Base-by-base conservation (phyloP, 345 rosid species). In the Murraya paniculata region DNA sequence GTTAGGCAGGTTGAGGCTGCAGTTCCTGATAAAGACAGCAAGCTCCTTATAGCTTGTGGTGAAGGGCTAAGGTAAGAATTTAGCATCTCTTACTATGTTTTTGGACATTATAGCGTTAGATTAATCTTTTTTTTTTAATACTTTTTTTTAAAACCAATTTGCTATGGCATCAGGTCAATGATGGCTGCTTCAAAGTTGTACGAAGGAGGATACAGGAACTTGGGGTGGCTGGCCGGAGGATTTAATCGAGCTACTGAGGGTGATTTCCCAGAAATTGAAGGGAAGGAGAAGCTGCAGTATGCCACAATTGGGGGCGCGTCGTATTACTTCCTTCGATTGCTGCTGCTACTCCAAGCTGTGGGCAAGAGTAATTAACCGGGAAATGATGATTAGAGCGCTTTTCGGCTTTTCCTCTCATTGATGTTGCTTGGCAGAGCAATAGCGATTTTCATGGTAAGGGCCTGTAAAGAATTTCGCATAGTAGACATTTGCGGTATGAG, bases 221-320 rank as follows among this genome's bases (percentile, higher is more conserved):
- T 91, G 72, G 98, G 97, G 55, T 93, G 96, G 98, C 68, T 93
- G 81, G 88, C 94, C 3, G 93, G 98, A 72, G 98, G 95, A 31
- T 94, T 90, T 85, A 93, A 90, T 76, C 86, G 89, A 24, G 80
- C 93, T n/a, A 84, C 48, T 7, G 90, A 86, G 16, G 88, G 74
- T 16, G 94, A 96, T 75, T 92, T 94, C 72, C 81, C 81, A 1
- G 90, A 73, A 4, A 83, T 85, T 4, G 93, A 94, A 85, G 98
- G 97, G 16, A 65, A 80, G 0, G 92, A 87, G 55, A 88, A 91
- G 83, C 84, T 93, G 80, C 91, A 92, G 59, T 88, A 90, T 64
- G 98, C 99, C 66, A 89, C 97, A 2, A 86, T 92, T 18, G 97
- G 98, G n/a, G 98, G 97, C 18, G 91, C 74, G 2, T 94, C 98